Percentiles rank a stretch among this genome's conserved stretches.
phyloP scores from a whole-genome alignment of 75 land plant species.

The Cryptomeria japonica region DNA sequence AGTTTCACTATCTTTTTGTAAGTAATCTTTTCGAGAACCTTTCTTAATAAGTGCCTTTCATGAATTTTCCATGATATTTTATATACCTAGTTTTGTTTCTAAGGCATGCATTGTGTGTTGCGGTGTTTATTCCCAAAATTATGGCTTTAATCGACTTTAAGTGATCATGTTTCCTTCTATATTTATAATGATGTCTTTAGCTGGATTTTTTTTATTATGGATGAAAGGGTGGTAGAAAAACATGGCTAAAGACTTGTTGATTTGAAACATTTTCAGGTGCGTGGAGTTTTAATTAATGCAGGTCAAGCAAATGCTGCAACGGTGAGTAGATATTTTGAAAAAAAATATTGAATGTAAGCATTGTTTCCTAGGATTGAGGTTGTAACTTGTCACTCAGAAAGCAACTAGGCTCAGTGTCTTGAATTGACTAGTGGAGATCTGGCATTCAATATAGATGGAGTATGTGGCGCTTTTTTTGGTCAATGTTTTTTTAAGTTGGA shows the following conservation, averaged over 20 bases:
- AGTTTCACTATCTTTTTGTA: not conserved
- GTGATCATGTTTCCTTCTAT: not conserved
- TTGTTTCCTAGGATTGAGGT: not conserved
- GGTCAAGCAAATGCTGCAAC: conserved; percentile 99
- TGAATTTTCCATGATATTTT: not conserved
- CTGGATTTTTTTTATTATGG: not conserved
- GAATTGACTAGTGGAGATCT: not conserved
- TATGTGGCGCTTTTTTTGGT: not conserved
- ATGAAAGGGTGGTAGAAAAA: not conserved
- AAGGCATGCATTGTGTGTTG: not conserved
- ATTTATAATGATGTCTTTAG: not conserved
- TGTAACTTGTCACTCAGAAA: not conserved
- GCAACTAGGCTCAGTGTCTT: not conserved
- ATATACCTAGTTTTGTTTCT: not conserved
- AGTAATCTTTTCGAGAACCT: not conserved
- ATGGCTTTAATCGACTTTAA: not conserved
- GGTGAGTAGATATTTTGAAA: conserved; percentile 42
- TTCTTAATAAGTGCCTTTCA: not conserved
- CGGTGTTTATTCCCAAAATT: not conserved
- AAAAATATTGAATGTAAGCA: not conserved
- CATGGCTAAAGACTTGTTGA: not conserved
- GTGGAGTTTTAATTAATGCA: conserved; percentile 96
- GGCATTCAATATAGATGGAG: not conserved
- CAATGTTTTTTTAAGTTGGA: not conserved
- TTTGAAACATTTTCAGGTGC: conserved; percentile 53